Percentiles rank a stretch among this genome's conserved stretches.
Conservation (phyloP, 129 eudicot genomes). For the Scalesia atractyloides region DNA sequence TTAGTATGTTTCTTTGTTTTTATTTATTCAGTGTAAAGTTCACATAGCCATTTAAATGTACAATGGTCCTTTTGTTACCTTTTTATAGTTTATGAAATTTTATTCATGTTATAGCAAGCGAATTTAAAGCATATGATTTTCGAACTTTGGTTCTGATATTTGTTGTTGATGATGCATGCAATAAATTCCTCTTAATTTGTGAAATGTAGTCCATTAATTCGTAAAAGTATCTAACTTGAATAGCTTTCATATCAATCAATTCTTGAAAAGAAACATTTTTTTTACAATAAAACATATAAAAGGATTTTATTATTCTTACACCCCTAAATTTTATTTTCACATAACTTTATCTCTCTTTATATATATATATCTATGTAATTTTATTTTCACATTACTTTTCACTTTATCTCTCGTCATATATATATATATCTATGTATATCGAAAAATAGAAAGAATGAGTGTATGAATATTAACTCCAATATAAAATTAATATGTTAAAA, state of each 20-base stretch:
- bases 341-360: too few relatives aligned
- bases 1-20: not conserved
- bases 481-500: not conserved
- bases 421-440: too few relatives aligned
- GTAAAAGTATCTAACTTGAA: not conserved
- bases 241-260: not conserved
- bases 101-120: not conserved
- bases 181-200: not conserved
- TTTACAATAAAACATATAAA: not conserved
- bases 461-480: too few relatives aligned
- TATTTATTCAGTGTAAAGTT: conserved; percentile 6
- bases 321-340: too few relatives aligned
- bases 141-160: not conserved
- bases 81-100: not conserved
- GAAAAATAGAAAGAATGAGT: too few relatives aligned
- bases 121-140: not conserved
- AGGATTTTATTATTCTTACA: too few relatives aligned
- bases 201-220: not conserved
- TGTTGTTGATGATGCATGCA: not conserved
- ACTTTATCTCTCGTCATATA: too few relatives aligned
- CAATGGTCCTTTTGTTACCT: conserved; percentile 11
- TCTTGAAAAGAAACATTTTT: not conserved
- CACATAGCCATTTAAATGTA: conserved; percentile 14
- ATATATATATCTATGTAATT: too few relatives aligned
- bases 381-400: too few relatives aligned